These are phyloP conservation scores for Thraustochytrium sp. DNA, from an alignment of 352 stramenopile species.

Conservation along the genomic window DNA sequence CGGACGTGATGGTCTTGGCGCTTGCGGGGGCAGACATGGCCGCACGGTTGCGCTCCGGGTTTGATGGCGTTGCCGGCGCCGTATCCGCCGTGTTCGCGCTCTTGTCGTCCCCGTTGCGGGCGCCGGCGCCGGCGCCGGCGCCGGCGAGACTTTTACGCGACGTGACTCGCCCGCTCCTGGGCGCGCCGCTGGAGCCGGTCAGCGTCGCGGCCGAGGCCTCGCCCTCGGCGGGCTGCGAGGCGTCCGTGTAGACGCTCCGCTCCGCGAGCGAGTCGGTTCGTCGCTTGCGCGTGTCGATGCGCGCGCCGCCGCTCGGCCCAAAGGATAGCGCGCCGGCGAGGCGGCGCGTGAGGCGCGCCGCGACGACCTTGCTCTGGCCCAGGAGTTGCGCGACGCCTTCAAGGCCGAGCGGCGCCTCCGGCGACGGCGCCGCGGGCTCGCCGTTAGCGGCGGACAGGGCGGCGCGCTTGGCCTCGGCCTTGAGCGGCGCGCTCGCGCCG, in stretches of 20 bases:
- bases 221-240: not conserved
- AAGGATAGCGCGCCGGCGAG: not conserved
- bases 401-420: not conserved
- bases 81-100: not conserved
- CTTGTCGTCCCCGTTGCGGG: not conserved
- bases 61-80: not conserved
- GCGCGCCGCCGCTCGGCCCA: not conserved
- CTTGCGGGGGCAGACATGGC: not conserved
- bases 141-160: too few relatives aligned
- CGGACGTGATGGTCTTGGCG: not conserved
- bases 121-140: too few relatives aligned
- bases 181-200: too few relatives aligned
- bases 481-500: not conserved
- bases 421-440: not conserved
- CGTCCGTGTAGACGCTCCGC: not conserved
- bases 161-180: too few relatives aligned
- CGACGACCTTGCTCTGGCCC: constrained; percentile 12
- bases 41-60: not conserved
- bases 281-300: not conserved
- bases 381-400: not conserved
- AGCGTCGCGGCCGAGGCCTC: not conserved
- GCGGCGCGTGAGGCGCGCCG: not conserved
- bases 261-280: not conserved
- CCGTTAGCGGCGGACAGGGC: not conserved
- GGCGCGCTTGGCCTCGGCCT: not conserved